Conservation (phyloP, 345 rosid species). For the Salix arbutifolia region DNA sequence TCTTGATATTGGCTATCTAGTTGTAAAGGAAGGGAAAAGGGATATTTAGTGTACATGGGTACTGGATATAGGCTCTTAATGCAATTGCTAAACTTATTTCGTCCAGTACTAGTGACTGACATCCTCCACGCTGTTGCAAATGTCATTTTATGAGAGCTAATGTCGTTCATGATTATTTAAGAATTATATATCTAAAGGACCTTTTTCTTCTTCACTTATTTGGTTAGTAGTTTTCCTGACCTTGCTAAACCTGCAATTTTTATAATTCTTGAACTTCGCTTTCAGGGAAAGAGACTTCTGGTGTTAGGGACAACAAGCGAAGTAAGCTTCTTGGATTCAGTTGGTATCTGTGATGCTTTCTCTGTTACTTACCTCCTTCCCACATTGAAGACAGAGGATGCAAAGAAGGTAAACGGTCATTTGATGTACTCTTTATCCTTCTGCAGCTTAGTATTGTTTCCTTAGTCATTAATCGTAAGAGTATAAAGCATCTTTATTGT, state of each 20-base stretch:
- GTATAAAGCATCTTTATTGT: neutral
- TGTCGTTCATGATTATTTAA: too few species aligned
- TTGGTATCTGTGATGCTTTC: slow-evolving; percentile 71
- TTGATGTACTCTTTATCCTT: neutral
- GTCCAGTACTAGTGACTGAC: neutral
- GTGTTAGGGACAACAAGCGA: slow-evolving; percentile 95
- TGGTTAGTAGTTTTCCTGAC: neutral
- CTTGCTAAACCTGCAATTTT: neutral
- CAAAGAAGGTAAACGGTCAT: slow-evolving; percentile 62
- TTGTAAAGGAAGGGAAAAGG: neutral
- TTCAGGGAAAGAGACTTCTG: slow-evolving; percentile 83
- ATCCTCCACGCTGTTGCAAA: neutral
- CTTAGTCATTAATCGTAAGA: neutral
- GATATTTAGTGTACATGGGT: neutral
- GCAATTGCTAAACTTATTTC: neutral
- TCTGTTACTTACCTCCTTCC: slow-evolving; percentile 75
- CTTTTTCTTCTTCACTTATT: neutral
- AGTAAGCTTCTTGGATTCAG: slow-evolving; percentile 68
- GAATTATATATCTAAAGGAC: neutral
- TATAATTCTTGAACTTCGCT: slow-evolving; percentile 10
- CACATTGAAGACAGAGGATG: slow-evolving; percentile 59
- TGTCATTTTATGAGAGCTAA: neutral
- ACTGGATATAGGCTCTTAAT: neutral
- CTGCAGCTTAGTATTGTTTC: neutral
- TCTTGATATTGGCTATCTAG: neutral